A percentile compares a stretch with the other conserved stretches of the same genome.
Conservation (phyloP, 371 early-diverging fungal genomes). For the Circinella umbellata region DNA sequence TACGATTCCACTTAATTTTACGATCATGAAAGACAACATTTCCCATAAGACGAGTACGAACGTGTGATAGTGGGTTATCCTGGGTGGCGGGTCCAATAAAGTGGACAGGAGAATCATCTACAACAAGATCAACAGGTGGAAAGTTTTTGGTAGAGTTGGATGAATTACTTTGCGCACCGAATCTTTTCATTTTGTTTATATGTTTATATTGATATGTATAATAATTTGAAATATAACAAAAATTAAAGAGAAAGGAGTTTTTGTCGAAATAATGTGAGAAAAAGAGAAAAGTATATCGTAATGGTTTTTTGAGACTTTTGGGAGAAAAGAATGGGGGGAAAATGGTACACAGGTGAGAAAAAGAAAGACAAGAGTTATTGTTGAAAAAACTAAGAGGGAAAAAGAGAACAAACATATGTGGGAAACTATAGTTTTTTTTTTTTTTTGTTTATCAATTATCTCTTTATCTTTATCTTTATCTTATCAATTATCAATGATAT, state of each 20-base stretch:
- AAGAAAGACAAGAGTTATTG: too few relatives aligned
- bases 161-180: background rate
- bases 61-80: conserved; percentile 49
- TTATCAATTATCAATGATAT: background rate
- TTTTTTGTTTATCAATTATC: background rate
- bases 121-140: conserved; percentile 28
- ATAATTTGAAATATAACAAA: background rate
- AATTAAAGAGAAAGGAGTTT: background rate
- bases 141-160: conserved; percentile 5
- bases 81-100: conserved; percentile 51
- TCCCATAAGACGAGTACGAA: conserved; percentile 47
- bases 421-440: background rate
- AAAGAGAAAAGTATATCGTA: too few relatives aligned
- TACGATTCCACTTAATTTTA: conserved; percentile 55
- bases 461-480: background rate
- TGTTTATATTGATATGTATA: background rate
- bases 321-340: too few relatives aligned
- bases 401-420: background rate
- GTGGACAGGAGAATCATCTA: conserved; percentile 40
- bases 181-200: conserved; percentile 10
- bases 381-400: background rate
- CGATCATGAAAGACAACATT: conserved; percentile 43
- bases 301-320: too few relatives aligned
- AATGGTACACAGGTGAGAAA: too few relatives aligned
- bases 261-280: too few relatives aligned